Evolutionary conservation across 306 rosid genomes (phyloP).

Genomic region (Quercus rubra): DNA sequence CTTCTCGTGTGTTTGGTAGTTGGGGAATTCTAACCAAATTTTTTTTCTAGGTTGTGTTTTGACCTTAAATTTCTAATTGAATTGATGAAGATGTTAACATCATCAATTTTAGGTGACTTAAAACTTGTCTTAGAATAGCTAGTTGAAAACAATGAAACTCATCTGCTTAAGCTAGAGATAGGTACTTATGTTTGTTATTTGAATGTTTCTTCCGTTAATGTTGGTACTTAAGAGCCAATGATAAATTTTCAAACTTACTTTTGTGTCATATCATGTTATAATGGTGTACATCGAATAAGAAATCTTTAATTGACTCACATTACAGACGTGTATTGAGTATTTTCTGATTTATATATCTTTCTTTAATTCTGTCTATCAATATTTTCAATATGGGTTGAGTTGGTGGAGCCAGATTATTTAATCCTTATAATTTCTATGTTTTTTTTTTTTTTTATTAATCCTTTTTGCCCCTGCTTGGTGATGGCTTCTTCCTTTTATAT

Average conservation of each 20-base stretch:
- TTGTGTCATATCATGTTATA: neutral
- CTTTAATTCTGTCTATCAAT: neutral
- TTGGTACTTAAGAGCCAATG: neutral
- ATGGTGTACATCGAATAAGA: neutral
- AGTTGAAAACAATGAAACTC: neutral
- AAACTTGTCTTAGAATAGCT: neutral
- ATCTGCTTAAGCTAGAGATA: neutral
- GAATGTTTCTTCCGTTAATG: neutral
- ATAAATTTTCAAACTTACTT: neutral
- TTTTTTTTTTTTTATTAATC: neutral
- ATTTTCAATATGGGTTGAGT: neutral
- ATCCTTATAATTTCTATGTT: neutral
- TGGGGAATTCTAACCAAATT: neutral
- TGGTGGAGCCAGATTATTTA: neutral
- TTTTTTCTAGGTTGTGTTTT: neutral
- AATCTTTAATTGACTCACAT: neutral
- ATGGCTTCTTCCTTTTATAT: slow-evolving; percentile 14
- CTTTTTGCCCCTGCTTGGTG: neutral
- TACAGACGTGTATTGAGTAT: neutral
- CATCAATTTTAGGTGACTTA: neutral
- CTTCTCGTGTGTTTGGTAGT: neutral
- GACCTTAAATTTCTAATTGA: neutral
- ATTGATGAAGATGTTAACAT: neutral
- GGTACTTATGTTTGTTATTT: neutral
- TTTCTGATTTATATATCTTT: neutral